Percentiles rank a stretch among this genome's conserved stretches.
Conservation (phyloP, 2,329 filamentous ascomycete species). For the Hymenoscyphus fraxineus region DNA sequence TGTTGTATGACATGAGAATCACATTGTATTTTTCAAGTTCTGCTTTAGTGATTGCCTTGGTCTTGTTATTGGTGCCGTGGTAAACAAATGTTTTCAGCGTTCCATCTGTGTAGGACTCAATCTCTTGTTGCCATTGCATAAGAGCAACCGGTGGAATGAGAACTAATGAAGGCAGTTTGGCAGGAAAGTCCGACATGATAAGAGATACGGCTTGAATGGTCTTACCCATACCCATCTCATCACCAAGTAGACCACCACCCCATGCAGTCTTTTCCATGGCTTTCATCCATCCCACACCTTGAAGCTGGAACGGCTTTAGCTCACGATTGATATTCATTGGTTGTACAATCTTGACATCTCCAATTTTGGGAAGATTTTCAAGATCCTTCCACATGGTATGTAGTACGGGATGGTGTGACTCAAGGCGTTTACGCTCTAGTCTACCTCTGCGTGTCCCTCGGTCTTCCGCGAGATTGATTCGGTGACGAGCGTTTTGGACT, state of each 20-base stretch:
- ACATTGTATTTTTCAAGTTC: conserved; percentile 83
- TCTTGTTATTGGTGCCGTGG: conserved; percentile 80
- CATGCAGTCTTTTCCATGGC: conserved; percentile 82
- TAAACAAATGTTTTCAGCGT: conserved; percentile 87
- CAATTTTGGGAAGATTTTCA: conserved; percentile 63
- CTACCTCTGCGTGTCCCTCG: conserved; percentile 36
- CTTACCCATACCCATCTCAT: conserved; percentile 99
- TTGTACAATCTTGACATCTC: conserved; percentile 61
- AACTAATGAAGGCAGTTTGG: conserved; percentile 76
- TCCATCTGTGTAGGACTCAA: conserved; percentile 77
- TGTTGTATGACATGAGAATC: conserved; percentile 95
- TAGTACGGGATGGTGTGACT: conserved; percentile 72
- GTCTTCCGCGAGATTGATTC: conserved; percentile 29
- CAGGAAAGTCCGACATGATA: conserved; percentile 96
- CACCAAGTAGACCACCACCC: conserved; percentile 85
- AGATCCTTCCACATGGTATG: conserved; percentile 81
- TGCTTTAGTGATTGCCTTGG: conserved; percentile 70
- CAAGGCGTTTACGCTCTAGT: conserved; percentile 63
- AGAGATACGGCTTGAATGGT: conserved; percentile 97
- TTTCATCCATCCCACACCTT: conserved; percentile 92
- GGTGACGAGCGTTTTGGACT: neutral
- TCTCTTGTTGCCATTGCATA: conserved; percentile 91
- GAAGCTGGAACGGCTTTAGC: conserved; percentile 89
- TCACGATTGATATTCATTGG: conserved; percentile 75
- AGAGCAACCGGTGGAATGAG: conserved; percentile 89